A percentile compares a stretch with the other conserved stretches of the same genome.
Conservation (phyloP, 768 basidiomycete genomes). For the Pulveroboletus sp. region DNA sequence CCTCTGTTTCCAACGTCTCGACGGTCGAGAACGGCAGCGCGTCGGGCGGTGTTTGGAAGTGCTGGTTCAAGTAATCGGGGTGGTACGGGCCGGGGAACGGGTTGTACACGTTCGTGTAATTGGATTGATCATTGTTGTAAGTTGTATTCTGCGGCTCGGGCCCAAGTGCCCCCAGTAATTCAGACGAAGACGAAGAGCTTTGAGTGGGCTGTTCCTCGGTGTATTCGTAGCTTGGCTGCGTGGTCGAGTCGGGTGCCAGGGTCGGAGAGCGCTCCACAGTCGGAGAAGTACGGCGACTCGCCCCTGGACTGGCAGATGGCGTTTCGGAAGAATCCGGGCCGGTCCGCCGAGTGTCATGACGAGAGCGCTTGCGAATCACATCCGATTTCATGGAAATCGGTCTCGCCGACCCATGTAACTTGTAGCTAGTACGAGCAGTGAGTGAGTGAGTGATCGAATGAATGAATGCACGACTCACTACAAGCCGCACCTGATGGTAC, state of each 20-base stretch:
- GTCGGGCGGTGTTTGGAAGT: slow-evolving; percentile 45
- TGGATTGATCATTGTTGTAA: slow-evolving; percentile 28
- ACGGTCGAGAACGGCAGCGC: slow-evolving; percentile 52
- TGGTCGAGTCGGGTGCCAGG: slow-evolving; percentile 69
- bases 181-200: slow-evolving; percentile 52
- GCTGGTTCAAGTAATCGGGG: slow-evolving; percentile 63
- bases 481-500: slow-evolving; percentile 60
- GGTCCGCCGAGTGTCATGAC: slow-evolving; percentile 70
- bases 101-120: slow-evolving; percentile 36
- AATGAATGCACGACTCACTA: slow-evolving; percentile 48
- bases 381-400: slow-evolving; percentile 93
- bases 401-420: slow-evolving; percentile 80
- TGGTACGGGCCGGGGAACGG: slow-evolving; percentile 72
- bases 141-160: slow-evolving; percentile 22
- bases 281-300: slow-evolving; percentile 72
- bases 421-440: slow-evolving; percentile 47
- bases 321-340: slow-evolving; percentile 58
- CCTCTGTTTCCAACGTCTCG: slow-evolving; percentile 47
- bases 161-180: slow-evolving; percentile 48
- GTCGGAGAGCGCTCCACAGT: slow-evolving; percentile 58
- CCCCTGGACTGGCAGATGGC: slow-evolving; percentile 72
- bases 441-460: slow-evolving; percentile 3
- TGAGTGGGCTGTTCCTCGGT: slow-evolving; percentile 40
- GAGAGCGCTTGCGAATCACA: slow-evolving; percentile 82
- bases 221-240: slow-evolving; percentile 52